Evolutionary conservation across 164 flowering plant species (phyloP), one percentile per base, ranked within the genome.

Genomic region (Nymphaea colorata): DNA sequence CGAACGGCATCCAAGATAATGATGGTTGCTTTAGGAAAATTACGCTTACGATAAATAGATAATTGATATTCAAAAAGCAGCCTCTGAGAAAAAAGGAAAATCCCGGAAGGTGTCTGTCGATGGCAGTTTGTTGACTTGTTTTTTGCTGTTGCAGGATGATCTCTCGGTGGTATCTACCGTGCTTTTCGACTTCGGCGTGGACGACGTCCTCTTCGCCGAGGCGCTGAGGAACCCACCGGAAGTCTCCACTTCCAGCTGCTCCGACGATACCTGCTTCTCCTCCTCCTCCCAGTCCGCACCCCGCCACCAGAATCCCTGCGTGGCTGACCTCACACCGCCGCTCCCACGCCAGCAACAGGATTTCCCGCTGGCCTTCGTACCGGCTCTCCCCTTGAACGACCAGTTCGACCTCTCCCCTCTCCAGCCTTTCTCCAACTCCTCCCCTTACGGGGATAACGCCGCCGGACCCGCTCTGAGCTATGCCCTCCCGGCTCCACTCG

Each of bases 181-280:
- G 55, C 55, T 47, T 12, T 47, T 47, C 55, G 55, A 47, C 55
- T 47, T 47, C 55, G 12, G 11, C 5, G 55, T 12, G 55, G 55
- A 47, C 55, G 55, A 47, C 55, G 55, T 47, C 55, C 12, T 47
- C 55, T 47, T 47, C 11, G 55, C 55, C 7, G 55, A 47, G 55
- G 55, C 55, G 55, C 5, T 47, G 55, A 47, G 55, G 11, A 47
- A 47, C 55, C 55, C 55, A 86, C 93, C 2, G 95, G 64, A 88
- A 51, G 96, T 82, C 62, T 80, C 85, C 42, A 89, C 97, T 15
- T 76, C 77, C 67, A 82, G 90, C 62, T 36, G 59, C 74, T 36
- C 78, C 10, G 70, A 79, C 44, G 79, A 74, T 45, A 74, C 74
- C 42, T 68, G 83, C 61, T 75, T 68, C 68, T 75, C 78, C 4